Base-by-base conservation (phyloP, 164 flowering plant species). In the Cinnamomum chago region DNA sequence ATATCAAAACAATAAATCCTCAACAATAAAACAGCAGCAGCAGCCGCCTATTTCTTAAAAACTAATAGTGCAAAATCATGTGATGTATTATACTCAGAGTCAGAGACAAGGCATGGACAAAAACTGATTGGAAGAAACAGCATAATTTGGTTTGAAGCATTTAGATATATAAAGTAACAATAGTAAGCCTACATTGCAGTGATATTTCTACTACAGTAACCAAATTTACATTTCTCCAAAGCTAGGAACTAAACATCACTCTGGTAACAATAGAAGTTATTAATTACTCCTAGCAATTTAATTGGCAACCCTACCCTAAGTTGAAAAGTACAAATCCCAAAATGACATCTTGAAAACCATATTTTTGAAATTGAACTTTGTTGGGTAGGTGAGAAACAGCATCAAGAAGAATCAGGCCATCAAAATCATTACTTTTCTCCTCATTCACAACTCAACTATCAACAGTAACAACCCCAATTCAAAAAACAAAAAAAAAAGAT, bases 331-430 rank as follows among this genome's bases (percentile, higher is more conserved):
- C 62, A 24, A 14, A 15, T 51, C 12, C 60, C 40, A 68, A 22
- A 24, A 64, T n/a, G 28, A 64, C 14, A 64, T 25, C 67, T 13
- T 25, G 17, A 23, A 25, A 64, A 15, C 60, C 60, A 64, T 6
- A 24, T 64, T 62, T 62, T 62, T 10, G 9, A 23, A 64, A 13
- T 25, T 25, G n/a, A 35, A 27, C 20, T 24, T 35, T 70, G 72
- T 50, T 25, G 30, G 72, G 60, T 27, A 27, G 40, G 73, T 55
- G 50, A 55, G 73, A 70, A 12, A 71, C 65, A 70, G 51, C 28
- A 70, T 18, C 73, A 30, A 20, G 23, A 27, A 28, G 20, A 27
- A 58, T 2, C 50, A 71, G 18, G 58, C 20, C 9, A 25, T 20
- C 40, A 18, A 71, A 58, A 62, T 58, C 47, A 60, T 47, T 60